Evolutionary conservation across 164 flowering plant species (phyloP), one percentile per base, ranked within the genome.

Genomic region (Amborella trichopoda): DNA sequence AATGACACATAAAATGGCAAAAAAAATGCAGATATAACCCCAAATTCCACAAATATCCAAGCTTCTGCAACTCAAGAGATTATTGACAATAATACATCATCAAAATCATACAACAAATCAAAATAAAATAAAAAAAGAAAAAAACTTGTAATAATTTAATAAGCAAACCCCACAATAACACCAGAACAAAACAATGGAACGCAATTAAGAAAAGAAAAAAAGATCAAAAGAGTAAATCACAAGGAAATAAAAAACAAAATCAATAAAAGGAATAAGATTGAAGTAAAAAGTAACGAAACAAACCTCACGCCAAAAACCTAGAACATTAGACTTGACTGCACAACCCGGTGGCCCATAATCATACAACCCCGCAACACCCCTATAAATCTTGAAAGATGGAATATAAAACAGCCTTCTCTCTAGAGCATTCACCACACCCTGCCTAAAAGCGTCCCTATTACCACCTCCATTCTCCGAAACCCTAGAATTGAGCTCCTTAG

Each of bases 271-370:
- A n/a, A n/a, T n/a, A n/a, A n/a, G n/a, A n/a, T n/a, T n/a, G 18
- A 9, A 8, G 18, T n/a, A 23, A 52, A 17, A 42, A 23, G n/a
- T 9, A 32, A 42, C 19, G n/a, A 16, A 22, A 3, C 27, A 28
- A 32, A 84, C 96, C 90, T 87, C 90, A 28, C 96, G 95, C 96
- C 99, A 91, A 46, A 78, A 84, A 6, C 80, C 73, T 14, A 91
- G 83, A 17, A 91, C 95, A 48, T 91, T 91, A 11, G 87, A 59
- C 74, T 87, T 87, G 6, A 91, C 82, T 13, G 95, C 74, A 53
- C 95, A 82, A 4, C 96, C 99, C 3, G 99, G 99, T 0, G 96
- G 99, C 2, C 99, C 99, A 53, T 80, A 91, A 44, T 87, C 99
- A 32, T 78, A 91, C 24, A 91, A 68, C 3, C 99, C 99, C 30